phyloP scores from a whole-genome alignment of 139 green algal genomes.

The Dunaliella primolecta region DNA sequence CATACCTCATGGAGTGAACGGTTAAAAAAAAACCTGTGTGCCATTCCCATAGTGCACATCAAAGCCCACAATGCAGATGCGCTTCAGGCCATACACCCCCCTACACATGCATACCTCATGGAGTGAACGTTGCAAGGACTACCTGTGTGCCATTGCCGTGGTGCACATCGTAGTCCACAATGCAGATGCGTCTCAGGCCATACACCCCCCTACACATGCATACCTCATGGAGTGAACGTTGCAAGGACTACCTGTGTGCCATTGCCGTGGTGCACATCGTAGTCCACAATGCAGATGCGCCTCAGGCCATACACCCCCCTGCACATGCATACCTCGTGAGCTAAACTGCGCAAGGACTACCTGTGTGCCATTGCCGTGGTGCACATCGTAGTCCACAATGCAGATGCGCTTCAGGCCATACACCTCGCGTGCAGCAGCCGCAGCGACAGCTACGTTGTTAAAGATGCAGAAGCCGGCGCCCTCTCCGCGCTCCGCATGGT shows the following conservation, averaged over 20 bases:
- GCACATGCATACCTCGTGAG: background rate
- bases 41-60: constrained; percentile 49
- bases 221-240: too few species aligned
- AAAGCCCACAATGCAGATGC: too few species aligned
- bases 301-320: background rate
- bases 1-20: too few species aligned
- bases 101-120: too few species aligned
- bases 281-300: background rate
- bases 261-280: constrained; percentile 41
- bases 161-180: too few species aligned
- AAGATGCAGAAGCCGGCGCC: constrained; percentile 77
- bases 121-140: too few species aligned
- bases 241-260: constrained; percentile 35
- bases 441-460: constrained; percentile 73
- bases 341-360: too few species aligned
- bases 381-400: constrained; percentile 54
- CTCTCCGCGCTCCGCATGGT: constrained; percentile 52
- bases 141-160: constrained; percentile 44
- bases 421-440: constrained; percentile 36
- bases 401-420: constrained; percentile 49
- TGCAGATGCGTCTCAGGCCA: too few species aligned
- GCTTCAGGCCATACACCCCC: too few species aligned
- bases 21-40: constrained; percentile 26
- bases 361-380: constrained; percentile 46
- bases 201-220: too few species aligned